A percentile compares a stretch with the other conserved stretches of the same genome.
Evolutionary conservation across 768 basidiomycete species (phyloP).

Genomic region (Suillus placidus): DNA sequence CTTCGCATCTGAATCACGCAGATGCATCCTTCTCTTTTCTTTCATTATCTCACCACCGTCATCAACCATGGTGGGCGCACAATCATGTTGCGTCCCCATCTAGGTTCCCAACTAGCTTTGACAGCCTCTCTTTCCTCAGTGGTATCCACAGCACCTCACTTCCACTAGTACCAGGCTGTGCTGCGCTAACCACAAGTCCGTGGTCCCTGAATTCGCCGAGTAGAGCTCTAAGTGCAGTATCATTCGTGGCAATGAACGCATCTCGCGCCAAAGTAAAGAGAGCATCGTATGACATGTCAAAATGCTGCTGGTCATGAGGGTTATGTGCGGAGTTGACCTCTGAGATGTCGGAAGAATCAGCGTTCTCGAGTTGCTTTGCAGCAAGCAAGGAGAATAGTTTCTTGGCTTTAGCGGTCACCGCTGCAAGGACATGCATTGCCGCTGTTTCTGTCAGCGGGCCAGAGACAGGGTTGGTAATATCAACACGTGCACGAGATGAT

Average conservation of each 20-base stretch:
- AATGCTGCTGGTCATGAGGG: slow-evolving; percentile 46
- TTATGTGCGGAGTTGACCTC: slow-evolving; percentile 17
- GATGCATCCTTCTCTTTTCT: too few relatives aligned
- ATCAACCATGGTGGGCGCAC: background rate
- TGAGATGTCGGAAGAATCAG: slow-evolving; percentile 27
- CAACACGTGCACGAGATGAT: slow-evolving; percentile 32
- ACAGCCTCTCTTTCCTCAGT: slow-evolving; percentile 73
- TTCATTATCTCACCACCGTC: too few relatives aligned
- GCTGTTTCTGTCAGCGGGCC: slow-evolving; percentile 72
- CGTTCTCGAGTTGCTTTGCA: slow-evolving; percentile 63
- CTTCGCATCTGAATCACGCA: too few relatives aligned
- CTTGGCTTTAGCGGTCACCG: slow-evolving; percentile 86
- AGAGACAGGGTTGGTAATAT: slow-evolving; percentile 35
- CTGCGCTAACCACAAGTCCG: slow-evolving; percentile 64
- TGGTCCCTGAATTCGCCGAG: slow-evolving; percentile 94
- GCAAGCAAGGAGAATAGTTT: slow-evolving; percentile 79
- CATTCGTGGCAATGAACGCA: slow-evolving; percentile 87
- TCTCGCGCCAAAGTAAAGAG: slow-evolving; percentile 77
- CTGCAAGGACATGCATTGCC: slow-evolving; percentile 79
- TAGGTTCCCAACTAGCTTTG: slow-evolving; percentile 43
- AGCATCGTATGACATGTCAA: slow-evolving; percentile 64
- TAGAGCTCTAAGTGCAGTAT: slow-evolving; percentile 78
- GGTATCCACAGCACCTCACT: slow-evolving; percentile 85
- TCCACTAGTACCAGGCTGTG: slow-evolving; percentile 46
- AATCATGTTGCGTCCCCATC: slow-evolving; percentile 15